phyloP scores from a whole-genome alignment of 192 early-diverging fungal species.

The Backusella westeae region DNA sequence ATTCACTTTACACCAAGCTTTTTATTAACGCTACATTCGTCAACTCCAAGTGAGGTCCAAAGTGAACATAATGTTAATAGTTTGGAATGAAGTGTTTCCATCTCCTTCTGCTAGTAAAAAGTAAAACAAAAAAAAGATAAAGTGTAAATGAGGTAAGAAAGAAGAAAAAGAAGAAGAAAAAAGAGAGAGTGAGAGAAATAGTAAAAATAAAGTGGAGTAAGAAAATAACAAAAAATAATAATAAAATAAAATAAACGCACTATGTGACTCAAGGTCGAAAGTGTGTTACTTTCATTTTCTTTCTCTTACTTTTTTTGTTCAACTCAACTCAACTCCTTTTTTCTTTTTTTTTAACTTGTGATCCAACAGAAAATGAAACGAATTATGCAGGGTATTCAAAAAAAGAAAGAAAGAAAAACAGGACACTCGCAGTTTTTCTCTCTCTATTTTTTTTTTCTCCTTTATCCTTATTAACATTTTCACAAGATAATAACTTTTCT shows the following conservation, averaged over 20 bases:
- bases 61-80: slow-evolving; percentile 5
- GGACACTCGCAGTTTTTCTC: neutral
- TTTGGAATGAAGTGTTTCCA: slow-evolving; percentile 10
- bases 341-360: neutral
- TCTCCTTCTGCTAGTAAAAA: neutral
- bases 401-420: neutral
- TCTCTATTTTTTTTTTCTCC: slow-evolving; percentile 1
- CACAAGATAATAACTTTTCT: neutral
- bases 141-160: neutral
- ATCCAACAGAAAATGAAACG: slow-evolving; percentile 5
- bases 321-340: neutral
- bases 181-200: slow-evolving; percentile 27
- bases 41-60: slow-evolving; percentile 13
- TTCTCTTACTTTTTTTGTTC: neutral
- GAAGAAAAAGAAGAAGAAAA: slow-evolving; percentile 19
- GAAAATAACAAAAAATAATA: neutral
- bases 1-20: slow-evolving; percentile 13
- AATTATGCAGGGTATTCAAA: neutral
- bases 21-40: slow-evolving; percentile 1
- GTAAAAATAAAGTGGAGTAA: neutral
- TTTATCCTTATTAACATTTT: neutral
- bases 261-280: slow-evolving; percentile 8
- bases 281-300: slow-evolving; percentile 8
- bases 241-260: neutral
- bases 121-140: neutral